phyloP scores from a whole-genome alignment of 805 yeast species.

The Isabelozyma heimii region DNA sequence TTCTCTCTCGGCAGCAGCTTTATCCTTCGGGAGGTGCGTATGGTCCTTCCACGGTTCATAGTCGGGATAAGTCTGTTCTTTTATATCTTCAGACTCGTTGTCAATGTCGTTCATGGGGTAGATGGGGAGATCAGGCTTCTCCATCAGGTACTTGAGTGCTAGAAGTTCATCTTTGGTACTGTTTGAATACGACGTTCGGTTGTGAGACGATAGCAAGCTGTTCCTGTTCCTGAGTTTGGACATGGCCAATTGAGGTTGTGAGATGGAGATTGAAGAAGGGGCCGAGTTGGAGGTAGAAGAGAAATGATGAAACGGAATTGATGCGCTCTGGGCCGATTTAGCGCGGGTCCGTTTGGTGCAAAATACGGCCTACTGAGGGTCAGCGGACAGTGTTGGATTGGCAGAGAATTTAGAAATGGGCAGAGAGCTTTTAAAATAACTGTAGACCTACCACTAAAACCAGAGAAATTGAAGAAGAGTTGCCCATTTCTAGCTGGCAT shows the following conservation, averaged over 20 bases:
- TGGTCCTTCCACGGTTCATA: slow-evolving; percentile 69
- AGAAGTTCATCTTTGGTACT: slow-evolving; percentile 29
- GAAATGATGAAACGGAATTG: too few species aligned
- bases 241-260: slow-evolving; percentile 9
- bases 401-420: too few species aligned
- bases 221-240: slow-evolving; percentile 28
- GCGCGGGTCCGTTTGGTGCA: too few species aligned
- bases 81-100: not conserved
- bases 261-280: not conserved
- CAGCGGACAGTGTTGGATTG: too few species aligned
- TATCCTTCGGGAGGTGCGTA: slow-evolving; percentile 19
- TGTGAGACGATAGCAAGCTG: slow-evolving; percentile 22
- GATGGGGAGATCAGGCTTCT: slow-evolving; percentile 27
- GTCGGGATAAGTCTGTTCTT: slow-evolving; percentile 55
- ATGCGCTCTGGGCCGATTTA: too few species aligned
- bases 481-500: too few species aligned
- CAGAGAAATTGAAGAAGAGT: too few species aligned
- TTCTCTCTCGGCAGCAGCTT: slow-evolving; percentile 45
- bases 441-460: too few species aligned
- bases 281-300: not conserved
- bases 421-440: too few species aligned
- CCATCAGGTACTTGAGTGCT: slow-evolving; percentile 35
- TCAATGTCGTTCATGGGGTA: slow-evolving; percentile 31
- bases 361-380: too few species aligned
- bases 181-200: slow-evolving; percentile 15